Conservation (phyloP, 345 rosid species). For the Clausena lansium region DNA sequence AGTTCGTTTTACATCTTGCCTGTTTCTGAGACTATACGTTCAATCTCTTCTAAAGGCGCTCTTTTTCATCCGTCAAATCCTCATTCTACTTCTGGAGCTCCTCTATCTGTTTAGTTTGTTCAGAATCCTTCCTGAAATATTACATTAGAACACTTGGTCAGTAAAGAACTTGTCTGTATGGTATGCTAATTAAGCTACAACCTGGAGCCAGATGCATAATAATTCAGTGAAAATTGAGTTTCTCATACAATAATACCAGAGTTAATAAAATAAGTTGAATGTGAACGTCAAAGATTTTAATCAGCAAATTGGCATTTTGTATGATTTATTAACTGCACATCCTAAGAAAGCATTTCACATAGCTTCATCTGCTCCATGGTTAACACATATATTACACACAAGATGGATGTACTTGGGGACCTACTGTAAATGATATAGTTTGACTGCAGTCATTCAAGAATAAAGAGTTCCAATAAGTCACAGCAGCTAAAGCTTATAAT, state of each 20-base stretch:
- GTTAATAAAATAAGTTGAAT: neutral
- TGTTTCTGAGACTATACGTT: constrained; percentile 46
- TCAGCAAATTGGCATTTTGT: neutral
- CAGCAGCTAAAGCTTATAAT: too few species aligned
- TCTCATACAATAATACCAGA: neutral
- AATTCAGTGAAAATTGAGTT: neutral
- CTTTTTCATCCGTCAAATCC: constrained; percentile 55
- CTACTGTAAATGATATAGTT: too few species aligned
- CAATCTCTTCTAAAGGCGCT: constrained; percentile 69
- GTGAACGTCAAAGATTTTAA: neutral
- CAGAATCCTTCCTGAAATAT: constrained; percentile 65
- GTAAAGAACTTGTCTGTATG: neutral
- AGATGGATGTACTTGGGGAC: too few species aligned
- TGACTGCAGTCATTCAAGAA: too few species aligned
- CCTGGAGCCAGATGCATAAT: neutral
- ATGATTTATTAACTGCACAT: neutral
- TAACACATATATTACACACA: neutral
- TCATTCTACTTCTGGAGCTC: constrained; percentile 68
- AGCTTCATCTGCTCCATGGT: neutral
- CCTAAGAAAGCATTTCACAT: neutral
- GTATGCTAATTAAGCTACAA: neutral
- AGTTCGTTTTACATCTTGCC: constrained; percentile 30
- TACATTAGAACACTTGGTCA: neutral
- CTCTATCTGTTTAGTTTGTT: constrained; percentile 72
- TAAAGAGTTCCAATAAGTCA: too few species aligned